Percentiles rank a stretch among this genome's conserved stretches.
These are phyloP conservation scores for Phytophthora fragariaefolia DNA, from an alignment of 352 stramenopile genomes.

Conservation along the genomic window DNA sequence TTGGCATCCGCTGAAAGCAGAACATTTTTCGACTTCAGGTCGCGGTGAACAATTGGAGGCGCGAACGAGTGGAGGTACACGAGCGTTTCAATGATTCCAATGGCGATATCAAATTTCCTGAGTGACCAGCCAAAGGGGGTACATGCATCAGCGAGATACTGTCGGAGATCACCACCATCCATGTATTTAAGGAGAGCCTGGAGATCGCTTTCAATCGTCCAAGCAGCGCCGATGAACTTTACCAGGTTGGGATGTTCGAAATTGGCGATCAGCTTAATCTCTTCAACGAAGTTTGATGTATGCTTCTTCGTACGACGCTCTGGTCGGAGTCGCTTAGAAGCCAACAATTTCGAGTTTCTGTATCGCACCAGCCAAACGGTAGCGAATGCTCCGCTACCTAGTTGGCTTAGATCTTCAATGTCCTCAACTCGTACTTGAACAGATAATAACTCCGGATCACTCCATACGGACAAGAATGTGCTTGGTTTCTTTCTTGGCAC, in stretches of 20 bases:
- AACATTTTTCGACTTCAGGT: conserved; percentile 69
- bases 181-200: conserved; percentile 52
- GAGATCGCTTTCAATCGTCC: conserved; percentile 48
- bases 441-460: conserved; percentile 32
- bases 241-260: conserved; percentile 57
- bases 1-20: conserved; percentile 36
- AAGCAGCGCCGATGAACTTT: conserved; percentile 46
- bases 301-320: conserved; percentile 37
- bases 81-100: conserved; percentile 47
- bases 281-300: conserved; percentile 45
- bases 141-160: conserved; percentile 21
- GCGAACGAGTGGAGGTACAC: conserved; percentile 49
- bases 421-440: conserved; percentile 38
- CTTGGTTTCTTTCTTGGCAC: conserved; percentile 14
- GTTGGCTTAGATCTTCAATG: conserved; percentile 34
- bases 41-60: conserved; percentile 52
- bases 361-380: conserved; percentile 40
- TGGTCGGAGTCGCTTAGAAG: conserved; percentile 35
- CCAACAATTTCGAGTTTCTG: conserved; percentile 32
- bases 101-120: conserved; percentile 41
- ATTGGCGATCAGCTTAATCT: conserved; percentile 53
- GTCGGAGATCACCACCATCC: conserved; percentile 44
- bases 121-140: conserved; percentile 25
- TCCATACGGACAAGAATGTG: conserved; percentile 38
- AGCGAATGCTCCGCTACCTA: conserved; percentile 38